Conservation (phyloP, 2,329 filamentous ascomycete species). For the Fusarium sp. region DNA sequence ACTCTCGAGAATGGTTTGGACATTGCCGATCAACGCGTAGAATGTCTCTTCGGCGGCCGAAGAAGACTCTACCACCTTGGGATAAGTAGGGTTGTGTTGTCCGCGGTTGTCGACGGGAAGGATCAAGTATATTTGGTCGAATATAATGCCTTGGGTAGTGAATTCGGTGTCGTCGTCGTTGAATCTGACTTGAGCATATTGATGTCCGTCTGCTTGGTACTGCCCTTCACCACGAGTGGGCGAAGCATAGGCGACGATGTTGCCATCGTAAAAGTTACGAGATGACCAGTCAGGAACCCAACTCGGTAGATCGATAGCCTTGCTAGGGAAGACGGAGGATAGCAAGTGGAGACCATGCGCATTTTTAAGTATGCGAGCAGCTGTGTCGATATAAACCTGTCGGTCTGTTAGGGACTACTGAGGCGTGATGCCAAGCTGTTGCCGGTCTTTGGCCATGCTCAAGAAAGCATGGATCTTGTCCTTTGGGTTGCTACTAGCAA, state of each 20-base stretch:
- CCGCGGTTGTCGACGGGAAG: background rate
- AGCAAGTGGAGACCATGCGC: background rate
- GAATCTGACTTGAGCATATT: background rate
- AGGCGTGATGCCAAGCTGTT: background rate
- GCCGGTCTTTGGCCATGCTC: background rate
- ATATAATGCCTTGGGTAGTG: background rate
- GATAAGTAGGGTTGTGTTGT: background rate
- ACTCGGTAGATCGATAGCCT: background rate
- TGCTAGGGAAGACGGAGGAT: background rate
- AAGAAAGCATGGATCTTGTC: background rate
- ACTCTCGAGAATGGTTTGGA: background rate
- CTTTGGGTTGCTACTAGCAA: background rate
- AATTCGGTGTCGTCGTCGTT: background rate
- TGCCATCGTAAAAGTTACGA: background rate
- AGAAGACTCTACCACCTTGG: background rate
- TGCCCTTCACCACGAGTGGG: background rate
- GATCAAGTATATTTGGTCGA: background rate
- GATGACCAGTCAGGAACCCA: background rate
- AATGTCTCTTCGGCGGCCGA: background rate
- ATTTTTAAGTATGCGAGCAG: background rate
- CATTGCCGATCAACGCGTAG: background rate
- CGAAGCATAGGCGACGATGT: background rate
- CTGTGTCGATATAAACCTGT: background rate
- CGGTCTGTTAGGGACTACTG: background rate
- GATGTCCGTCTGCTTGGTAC: background rate